phyloP scores from a whole-genome alignment of 202 grass and related monocot genomes.

The Hordeum pubiflorum region DNA sequence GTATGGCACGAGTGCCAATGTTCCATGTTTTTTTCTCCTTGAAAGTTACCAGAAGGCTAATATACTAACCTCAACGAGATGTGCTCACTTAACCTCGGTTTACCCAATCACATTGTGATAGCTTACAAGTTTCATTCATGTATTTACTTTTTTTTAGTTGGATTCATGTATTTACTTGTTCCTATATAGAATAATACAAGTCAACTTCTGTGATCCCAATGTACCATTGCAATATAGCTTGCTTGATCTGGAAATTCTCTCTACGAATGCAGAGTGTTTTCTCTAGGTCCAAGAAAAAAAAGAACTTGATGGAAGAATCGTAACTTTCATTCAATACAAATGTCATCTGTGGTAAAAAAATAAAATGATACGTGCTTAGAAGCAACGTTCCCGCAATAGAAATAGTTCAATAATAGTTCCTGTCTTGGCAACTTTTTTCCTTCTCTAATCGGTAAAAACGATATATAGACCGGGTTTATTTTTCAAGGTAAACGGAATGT shows the following conservation, averaged over 20 bases:
- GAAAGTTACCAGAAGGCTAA: background rate
- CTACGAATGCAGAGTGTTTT: background rate
- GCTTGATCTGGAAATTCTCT: background rate
- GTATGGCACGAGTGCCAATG: slow-evolving; percentile 10
- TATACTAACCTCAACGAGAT: slow-evolving; percentile 20
- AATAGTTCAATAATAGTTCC: background rate
- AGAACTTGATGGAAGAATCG: background rate
- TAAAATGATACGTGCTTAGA: background rate
- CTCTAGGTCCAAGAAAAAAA: background rate
- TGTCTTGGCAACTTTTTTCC: background rate
- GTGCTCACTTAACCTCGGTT: slow-evolving; percentile 12
- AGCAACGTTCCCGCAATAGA: background rate
- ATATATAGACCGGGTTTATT: background rate
- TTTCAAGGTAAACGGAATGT: background rate
- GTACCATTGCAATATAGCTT: background rate
- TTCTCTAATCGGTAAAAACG: background rate
- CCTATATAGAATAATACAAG: background rate
- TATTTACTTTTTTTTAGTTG: background rate
- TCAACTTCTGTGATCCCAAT: background rate
- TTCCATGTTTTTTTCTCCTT: slow-evolving; percentile 14
- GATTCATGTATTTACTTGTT: slow-evolving; percentile 19
- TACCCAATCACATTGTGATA: slow-evolving; percentile 29
- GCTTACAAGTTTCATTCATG: slow-evolving; percentile 17
- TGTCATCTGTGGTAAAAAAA: background rate
- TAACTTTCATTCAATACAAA: background rate